Evolutionary conservation across 2,329 filamentous ascomycete genomes (phyloP).

Genomic region (Chaetomium sp.): DNA sequence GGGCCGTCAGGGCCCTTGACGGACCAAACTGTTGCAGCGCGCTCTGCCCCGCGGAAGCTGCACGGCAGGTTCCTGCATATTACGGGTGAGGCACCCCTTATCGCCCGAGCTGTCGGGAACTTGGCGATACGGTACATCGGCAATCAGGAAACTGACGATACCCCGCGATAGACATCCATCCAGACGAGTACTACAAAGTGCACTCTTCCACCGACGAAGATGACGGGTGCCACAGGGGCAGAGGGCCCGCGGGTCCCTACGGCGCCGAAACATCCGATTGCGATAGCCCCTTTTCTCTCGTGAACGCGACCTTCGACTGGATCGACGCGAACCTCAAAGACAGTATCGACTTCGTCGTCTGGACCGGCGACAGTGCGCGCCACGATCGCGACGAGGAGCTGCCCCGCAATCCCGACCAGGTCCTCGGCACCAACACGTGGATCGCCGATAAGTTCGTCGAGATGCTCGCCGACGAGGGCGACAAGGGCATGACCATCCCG

Average conservation of each 20-base stretch:
- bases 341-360: conserved; percentile 84
- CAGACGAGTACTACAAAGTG: conserved; percentile 81
- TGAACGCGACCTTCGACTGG: conserved; percentile 91
- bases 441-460: conserved; percentile 76
- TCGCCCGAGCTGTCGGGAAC: neutral
- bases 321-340: conserved; percentile 76
- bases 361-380: conserved; percentile 88
- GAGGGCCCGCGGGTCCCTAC: conserved; percentile 76
- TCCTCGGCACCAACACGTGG: conserved; percentile 75
- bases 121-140: conserved; percentile 1
- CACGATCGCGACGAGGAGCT: conserved; percentile 85
- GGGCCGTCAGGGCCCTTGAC: conserved; percentile 31
- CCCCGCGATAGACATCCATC: conserved; percentile 75
- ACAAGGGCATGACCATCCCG: conserved; percentile 68
- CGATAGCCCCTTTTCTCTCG: conserved; percentile 77
- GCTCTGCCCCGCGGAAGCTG: conserved; percentile 49
- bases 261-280: conserved; percentile 87
- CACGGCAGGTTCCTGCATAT: conserved; percentile 84
- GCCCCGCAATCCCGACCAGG: conserved; percentile 73
- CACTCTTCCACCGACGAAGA: conserved; percentile 71
- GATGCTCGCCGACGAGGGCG: conserved; percentile 63
- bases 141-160: conserved; percentile 11
- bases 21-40: conserved; percentile 18
- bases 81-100: conserved; percentile 63
- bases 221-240: conserved; percentile 75